These are phyloP conservation scores for Backusella circina DNA, from an alignment of 192 early-diverging fungal species.

Conservation along the genomic window DNA sequence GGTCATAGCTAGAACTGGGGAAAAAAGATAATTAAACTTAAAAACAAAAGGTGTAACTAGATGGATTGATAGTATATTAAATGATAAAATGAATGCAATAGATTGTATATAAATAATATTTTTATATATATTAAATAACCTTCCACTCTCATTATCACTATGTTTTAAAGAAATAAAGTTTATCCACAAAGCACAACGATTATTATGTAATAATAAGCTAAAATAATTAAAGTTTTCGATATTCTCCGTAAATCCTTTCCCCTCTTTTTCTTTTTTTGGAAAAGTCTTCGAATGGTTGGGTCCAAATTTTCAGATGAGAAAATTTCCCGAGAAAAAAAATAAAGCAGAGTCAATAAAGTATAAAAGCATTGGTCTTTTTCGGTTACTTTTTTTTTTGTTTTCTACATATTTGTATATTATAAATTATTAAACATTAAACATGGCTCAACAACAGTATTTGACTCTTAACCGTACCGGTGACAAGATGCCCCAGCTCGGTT, in stretches of 20 bases:
- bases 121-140: not conserved
- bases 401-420: not conserved
- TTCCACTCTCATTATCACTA: not conserved
- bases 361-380: not conserved
- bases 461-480: slow-evolving; percentile 37
- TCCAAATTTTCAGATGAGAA: not conserved
- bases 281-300: not conserved
- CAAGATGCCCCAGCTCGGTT: slow-evolving; percentile 49
- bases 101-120: not conserved
- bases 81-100: not conserved
- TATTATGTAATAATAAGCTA: not conserved
- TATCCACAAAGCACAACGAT: not conserved
- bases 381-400: not conserved
- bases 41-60: not conserved
- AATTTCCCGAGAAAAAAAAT: not conserved
- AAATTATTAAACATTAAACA: not conserved
- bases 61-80: not conserved
- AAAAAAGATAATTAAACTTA: not conserved
- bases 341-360: not conserved
- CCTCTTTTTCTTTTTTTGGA: not conserved
- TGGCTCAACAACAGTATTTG: slow-evolving; percentile 13
- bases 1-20: not conserved
- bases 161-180: not conserved
- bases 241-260: not conserved
- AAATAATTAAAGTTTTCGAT: not conserved